These are phyloP conservation scores for Mucor indicus DNA, from an alignment of 371 early-diverging fungal genomes.

Conservation along the genomic window DNA sequence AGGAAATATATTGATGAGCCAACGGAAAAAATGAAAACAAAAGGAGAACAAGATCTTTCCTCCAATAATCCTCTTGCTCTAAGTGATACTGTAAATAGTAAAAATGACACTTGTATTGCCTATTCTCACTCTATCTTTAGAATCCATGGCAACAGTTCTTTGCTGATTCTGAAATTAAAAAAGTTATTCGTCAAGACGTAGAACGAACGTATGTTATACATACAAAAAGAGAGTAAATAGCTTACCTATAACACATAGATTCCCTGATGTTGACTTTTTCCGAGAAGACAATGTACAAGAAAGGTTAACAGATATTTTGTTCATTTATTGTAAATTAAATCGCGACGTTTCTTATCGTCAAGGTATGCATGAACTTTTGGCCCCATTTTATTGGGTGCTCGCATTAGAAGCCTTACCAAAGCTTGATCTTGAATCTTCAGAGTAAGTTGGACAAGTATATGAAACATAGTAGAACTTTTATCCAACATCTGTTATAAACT, in stretches of 20 bases:
- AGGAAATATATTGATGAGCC: slow-evolving; percentile 71
- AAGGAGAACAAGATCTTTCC: slow-evolving; percentile 44
- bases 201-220: slow-evolving; percentile 74
- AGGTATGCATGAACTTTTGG: slow-evolving; percentile 96
- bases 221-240: neutral
- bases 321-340: slow-evolving; percentile 89
- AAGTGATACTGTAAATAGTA: slow-evolving; percentile 64
- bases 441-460: slow-evolving; percentile 18
- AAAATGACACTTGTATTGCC: neutral
- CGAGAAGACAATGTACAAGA: slow-evolving; percentile 64
- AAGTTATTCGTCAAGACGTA: slow-evolving; percentile 87
- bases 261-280: slow-evolving; percentile 86
- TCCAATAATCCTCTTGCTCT: slow-evolving; percentile 84
- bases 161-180: slow-evolving; percentile 79
- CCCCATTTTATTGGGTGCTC: slow-evolving; percentile 77
- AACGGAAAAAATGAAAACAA: slow-evolving; percentile 35
- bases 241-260: slow-evolving; percentile 39
- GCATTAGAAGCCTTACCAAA: slow-evolving; percentile 50
- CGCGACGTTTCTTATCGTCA: slow-evolving; percentile 89
- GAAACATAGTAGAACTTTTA: neutral
- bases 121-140: slow-evolving; percentile 25
- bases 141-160: slow-evolving; percentile 94
- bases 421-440: neutral
- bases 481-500: neutral
- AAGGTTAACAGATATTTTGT: slow-evolving; percentile 77